phyloP scores from a whole-genome alignment of 495 filamentous ascomycete genomes.

The Lophiotrema nucula region DNA sequence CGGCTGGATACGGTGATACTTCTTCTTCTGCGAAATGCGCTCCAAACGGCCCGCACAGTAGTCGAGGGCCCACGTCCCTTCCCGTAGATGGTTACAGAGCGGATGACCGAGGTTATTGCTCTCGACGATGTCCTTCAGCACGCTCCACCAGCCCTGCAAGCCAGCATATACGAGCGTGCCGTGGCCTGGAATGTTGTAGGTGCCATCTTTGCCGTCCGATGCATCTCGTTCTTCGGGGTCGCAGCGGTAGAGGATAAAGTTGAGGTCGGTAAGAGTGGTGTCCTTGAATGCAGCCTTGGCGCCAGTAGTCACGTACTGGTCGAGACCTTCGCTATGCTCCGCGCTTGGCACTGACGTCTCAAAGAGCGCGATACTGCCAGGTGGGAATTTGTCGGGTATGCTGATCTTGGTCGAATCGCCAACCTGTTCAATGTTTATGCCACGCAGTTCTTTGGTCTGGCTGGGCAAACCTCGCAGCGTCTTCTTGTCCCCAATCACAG shows the following conservation, averaged over 20 bases:
- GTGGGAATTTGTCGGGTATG: conserved; percentile 77
- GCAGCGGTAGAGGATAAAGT: conserved; percentile 87
- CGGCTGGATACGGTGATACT: conserved; percentile 57
- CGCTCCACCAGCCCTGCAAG: conserved; percentile 97
- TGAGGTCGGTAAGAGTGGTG: conserved; percentile 75
- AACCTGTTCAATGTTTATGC: conserved; percentile 63
- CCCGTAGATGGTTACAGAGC: conserved; percentile 84
- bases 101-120: conserved; percentile 93
- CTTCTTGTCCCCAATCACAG: conserved; percentile 64
- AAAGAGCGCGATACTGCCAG: conserved; percentile 90
- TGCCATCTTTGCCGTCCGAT: conserved; percentile 76
- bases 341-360: conserved; percentile 90
- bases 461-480: conserved; percentile 78
- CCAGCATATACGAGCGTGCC: conserved; percentile 92
- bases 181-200: conserved; percentile 79
- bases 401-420: conserved; percentile 73
- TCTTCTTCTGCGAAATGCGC: conserved; percentile 60
- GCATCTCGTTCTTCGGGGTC: conserved; percentile 88
- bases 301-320: conserved; percentile 77
- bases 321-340: conserved; percentile 75
- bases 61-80: conserved; percentile 93
- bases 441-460: conserved; percentile 68
- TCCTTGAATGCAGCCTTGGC: conserved; percentile 76
- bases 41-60: conserved; percentile 79
- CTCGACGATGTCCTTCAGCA: conserved; percentile 77